A percentile compares a stretch with the other conserved stretches of the same genome.
Conservation (phyloP, 495 filamentous ascomycete genomes). For the Trichoderma reesei region DNA sequence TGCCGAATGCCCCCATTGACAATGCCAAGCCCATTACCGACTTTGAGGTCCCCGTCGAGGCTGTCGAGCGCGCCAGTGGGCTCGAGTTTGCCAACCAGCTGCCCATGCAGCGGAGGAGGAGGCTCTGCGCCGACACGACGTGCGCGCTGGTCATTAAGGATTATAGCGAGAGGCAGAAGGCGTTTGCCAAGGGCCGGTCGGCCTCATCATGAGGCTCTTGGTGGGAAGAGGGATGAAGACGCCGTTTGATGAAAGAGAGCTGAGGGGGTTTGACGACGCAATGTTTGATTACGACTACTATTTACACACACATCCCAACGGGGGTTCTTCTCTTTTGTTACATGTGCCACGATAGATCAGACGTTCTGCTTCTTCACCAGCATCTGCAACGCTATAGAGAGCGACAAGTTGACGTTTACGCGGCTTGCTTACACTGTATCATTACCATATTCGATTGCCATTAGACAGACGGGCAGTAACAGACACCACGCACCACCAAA, state of each 20-base stretch:
- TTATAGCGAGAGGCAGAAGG: conserved; percentile 56
- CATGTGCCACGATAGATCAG: neutral
- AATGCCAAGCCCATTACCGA: conserved; percentile 76
- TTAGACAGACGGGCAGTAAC: neutral
- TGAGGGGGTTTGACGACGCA: too few relatives aligned
- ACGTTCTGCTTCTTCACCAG: neutral
- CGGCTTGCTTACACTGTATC: neutral
- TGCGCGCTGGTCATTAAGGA: conserved; percentile 76
- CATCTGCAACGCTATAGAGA: neutral
- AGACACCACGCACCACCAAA: neutral
- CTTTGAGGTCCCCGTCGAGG: conserved; percentile 91
- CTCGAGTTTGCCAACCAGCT: conserved; percentile 81
- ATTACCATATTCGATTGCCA: neutral
- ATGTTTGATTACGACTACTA: neutral
- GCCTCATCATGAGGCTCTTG: neutral
- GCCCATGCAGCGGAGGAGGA: conserved; percentile 59
- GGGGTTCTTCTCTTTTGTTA: neutral
- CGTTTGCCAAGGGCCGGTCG: conserved; percentile 28
- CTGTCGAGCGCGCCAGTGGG: conserved; percentile 81
- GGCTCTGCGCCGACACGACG: conserved; percentile 73
- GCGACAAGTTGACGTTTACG: neutral
- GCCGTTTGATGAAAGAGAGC: neutral
- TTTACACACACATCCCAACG: neutral
- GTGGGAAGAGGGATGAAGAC: neutral
- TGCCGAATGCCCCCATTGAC: conserved; percentile 84